phyloP scores from a whole-genome alignment of 2,329 filamentous ascomycete species.

The Iodosphaeria phyllophila region DNA sequence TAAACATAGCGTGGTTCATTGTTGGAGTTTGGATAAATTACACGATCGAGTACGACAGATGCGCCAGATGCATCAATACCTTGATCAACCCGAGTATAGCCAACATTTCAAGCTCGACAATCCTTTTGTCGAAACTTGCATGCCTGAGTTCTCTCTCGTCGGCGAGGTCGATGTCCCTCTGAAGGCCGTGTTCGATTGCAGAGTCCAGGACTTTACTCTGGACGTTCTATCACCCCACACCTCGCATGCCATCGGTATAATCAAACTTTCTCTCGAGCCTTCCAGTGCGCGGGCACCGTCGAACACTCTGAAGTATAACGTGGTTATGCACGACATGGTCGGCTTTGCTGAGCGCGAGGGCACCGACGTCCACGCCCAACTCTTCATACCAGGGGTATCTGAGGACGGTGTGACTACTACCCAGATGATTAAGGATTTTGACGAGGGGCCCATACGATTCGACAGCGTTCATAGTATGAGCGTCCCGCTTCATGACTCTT shows the following conservation, averaged over 20 bases:
- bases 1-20: constrained; percentile 63
- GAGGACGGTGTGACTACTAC: constrained; percentile 89
- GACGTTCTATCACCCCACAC: constrained; percentile 90
- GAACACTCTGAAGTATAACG: constrained; percentile 91
- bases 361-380: constrained; percentile 84
- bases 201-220: constrained; percentile 83
- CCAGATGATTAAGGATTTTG: constrained; percentile 83
- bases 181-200: constrained; percentile 79
- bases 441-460: constrained; percentile 81
- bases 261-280: constrained; percentile 80
- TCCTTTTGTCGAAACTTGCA: constrained; percentile 77
- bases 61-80: constrained; percentile 93
- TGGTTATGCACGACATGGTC: constrained; percentile 90
- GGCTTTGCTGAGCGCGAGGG: constrained; percentile 94
- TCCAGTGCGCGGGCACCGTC: constrained; percentile 84
- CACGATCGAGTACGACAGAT: constrained; percentile 75
- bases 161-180: constrained; percentile 88
- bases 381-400: constrained; percentile 85
- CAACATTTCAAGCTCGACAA: constrained; percentile 87
- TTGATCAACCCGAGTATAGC: constrained; percentile 86
- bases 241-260: constrained; percentile 72
- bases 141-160: constrained; percentile 81
- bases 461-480: constrained; percentile 99
- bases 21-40: constrained; percentile 91
- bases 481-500: constrained; percentile 60